phyloP scores from a whole-genome alignment of 768 basidiomycete genomes.

The Tulasnella sp. region DNA sequence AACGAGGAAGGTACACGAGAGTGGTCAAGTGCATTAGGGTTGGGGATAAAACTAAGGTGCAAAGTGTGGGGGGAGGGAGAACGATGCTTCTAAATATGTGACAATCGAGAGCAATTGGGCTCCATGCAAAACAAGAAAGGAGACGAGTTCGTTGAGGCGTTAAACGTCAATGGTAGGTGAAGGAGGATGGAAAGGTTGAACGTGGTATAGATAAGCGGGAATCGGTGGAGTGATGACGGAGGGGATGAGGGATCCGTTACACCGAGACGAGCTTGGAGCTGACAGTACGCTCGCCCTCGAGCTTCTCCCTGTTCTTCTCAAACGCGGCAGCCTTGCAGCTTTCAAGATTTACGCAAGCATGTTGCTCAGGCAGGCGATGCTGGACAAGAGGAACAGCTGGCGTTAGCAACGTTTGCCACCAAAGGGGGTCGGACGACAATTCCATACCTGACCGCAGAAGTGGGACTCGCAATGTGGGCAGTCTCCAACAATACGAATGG shows the following conservation, averaged over 20 bases:
- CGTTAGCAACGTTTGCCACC: conserved; percentile 5
- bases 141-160: conserved; percentile 18
- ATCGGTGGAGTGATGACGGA: conserved; percentile 29
- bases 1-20: not conserved
- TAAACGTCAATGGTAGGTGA: not conserved
- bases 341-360: conserved; percentile 76
- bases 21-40: not conserved
- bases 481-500: conserved; percentile 77
- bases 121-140: conserved; percentile 24
- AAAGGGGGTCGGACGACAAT: not conserved
- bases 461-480: conserved; percentile 74
- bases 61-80: not conserved
- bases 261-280: conserved; percentile 82
- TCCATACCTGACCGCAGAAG: conserved; percentile 57
- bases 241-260: conserved; percentile 39
- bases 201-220: conserved; percentile 3
- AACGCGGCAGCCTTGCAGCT: conserved; percentile 86
- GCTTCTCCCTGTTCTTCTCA: conserved; percentile 78
- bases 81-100: conserved; percentile 26
- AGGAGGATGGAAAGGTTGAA: not conserved
- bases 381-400: conserved; percentile 39
- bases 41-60: conserved; percentile 19
- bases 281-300: conserved; percentile 84
- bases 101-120: conserved; percentile 27
- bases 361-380: conserved; percentile 89